Conservation (phyloP, 2,329 filamentous ascomycete genomes). For the Colletotrichum sublineola region DNA sequence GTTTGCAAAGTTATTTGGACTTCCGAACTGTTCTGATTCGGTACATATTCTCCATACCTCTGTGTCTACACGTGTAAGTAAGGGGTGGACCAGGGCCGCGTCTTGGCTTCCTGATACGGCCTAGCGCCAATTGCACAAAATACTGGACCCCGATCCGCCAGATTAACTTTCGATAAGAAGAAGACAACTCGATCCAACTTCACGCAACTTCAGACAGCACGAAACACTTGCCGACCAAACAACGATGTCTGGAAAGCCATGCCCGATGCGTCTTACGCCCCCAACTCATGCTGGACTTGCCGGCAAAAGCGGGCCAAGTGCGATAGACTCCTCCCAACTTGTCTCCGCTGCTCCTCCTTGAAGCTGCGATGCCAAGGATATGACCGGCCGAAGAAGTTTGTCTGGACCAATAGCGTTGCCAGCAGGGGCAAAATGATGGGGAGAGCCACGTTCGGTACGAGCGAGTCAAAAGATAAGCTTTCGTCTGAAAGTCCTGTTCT, state of each 20-base stretch:
- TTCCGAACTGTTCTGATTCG: not conserved
- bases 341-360: conserved; percentile 32
- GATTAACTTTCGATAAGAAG: conserved; percentile 10
- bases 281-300: conserved; percentile 36
- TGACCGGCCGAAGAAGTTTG: conserved; percentile 25
- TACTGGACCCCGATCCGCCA: conserved; percentile 11
- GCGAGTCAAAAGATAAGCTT: not conserved
- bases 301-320: conserved; percentile 38
- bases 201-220: conserved; percentile 2
- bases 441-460: conserved; percentile 5
- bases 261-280: conserved; percentile 28
- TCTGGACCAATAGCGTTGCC: conserved; percentile 37
- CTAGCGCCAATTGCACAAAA: conserved; percentile 18
- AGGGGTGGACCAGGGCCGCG: conserved; percentile 29
- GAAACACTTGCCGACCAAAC: not conserved
- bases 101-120: conserved; percentile 31
- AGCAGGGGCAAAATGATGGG: conserved; percentile 35
- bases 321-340: conserved; percentile 31
- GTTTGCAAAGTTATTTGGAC: not conserved
- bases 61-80: not conserved
- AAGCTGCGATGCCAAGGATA: conserved; percentile 37
- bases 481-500: not conserved
- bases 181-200: not conserved
- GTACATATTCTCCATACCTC: not conserved
- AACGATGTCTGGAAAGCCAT: conserved; percentile 31